Conservation (phyloP, 176 grass and related monocot species). For the Luzula sylvatica region DNA sequence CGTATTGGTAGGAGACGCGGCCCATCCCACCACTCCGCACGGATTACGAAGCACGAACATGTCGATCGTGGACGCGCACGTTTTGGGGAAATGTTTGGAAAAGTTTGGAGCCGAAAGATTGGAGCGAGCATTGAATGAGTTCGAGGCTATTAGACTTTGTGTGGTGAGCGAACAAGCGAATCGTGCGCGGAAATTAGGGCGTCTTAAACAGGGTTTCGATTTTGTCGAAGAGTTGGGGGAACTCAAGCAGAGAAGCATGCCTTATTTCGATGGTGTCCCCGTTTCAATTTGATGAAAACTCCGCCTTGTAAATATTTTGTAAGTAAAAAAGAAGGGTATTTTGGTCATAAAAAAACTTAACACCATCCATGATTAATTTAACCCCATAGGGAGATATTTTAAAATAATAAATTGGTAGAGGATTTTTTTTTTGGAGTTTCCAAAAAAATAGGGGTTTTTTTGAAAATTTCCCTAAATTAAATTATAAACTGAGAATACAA, state of each 20-base stretch:
- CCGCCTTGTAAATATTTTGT: too few relatives aligned
- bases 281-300: not conserved
- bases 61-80: slow-evolving; percentile 53
- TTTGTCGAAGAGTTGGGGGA: slow-evolving; percentile 5
- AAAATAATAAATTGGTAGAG: too few relatives aligned
- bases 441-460: too few relatives aligned
- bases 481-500: too few relatives aligned
- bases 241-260: slow-evolving; percentile 55
- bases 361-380: too few relatives aligned
- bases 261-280: slow-evolving; percentile 43
- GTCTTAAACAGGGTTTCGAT: slow-evolving; percentile 57
- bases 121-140: slow-evolving; percentile 31
- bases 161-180: slow-evolving; percentile 51
- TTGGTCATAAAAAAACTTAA: too few relatives aligned
- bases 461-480: too few relatives aligned
- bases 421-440: too few relatives aligned
- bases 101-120: slow-evolving; percentile 17
- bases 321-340: too few relatives aligned
- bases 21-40: slow-evolving; percentile 82
- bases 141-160: slow-evolving; percentile 38
- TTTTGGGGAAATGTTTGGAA: slow-evolving; percentile 47
- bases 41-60: slow-evolving; percentile 88
- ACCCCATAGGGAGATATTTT: too few relatives aligned
- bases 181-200: slow-evolving; percentile 61
- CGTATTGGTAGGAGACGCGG: slow-evolving; percentile 64